A percentile compares a stretch with the other conserved stretches of the same genome.
phyloP scores from a whole-genome alignment of 306 rosid genomes.

The Lupinus albus region DNA sequence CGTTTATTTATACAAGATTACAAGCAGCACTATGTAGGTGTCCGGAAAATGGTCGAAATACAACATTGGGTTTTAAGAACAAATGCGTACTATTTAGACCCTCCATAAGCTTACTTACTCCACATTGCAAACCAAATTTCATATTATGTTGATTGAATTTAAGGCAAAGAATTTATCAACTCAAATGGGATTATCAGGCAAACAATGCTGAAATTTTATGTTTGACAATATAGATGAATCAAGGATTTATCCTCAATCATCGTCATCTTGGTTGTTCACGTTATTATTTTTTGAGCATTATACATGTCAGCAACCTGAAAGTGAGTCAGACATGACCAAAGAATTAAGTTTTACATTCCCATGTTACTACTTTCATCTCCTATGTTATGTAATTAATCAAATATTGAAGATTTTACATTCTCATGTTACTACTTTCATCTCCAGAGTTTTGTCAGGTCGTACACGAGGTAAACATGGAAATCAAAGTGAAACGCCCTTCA shows the following conservation, averaged over 20 bases:
- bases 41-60: conserved; percentile 2
- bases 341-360: conserved; percentile 13
- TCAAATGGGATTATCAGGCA: not conserved
- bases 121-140: conserved; percentile 9
- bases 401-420: conserved; percentile 1
- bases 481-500: conserved; percentile 88
- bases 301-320: conserved; percentile 92
- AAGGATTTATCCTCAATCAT: conserved; percentile 49
- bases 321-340: not conserved
- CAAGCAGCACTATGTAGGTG: not conserved
- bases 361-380: conserved; percentile 21
- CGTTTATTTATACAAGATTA: not conserved
- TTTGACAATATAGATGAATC: conserved; percentile 32
- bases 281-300: conserved; percentile 67
- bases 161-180: conserved; percentile 27
- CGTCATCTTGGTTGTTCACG: conserved; percentile 56
- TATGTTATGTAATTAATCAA: conserved; percentile 3
- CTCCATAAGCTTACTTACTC: conserved; percentile 28
- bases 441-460: conserved; percentile 84
- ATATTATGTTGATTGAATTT: conserved; percentile 13
- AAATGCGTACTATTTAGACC: conserved; percentile 32
- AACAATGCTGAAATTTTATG: not conserved
- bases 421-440: conserved; percentile 16
- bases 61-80: conserved; percentile 17
- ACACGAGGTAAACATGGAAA: conserved; percentile 82